These are phyloP conservation scores for Sporothrix luriei DNA, from an alignment of 2,329 filamentous ascomycete genomes.

Conservation along the genomic window DNA sequence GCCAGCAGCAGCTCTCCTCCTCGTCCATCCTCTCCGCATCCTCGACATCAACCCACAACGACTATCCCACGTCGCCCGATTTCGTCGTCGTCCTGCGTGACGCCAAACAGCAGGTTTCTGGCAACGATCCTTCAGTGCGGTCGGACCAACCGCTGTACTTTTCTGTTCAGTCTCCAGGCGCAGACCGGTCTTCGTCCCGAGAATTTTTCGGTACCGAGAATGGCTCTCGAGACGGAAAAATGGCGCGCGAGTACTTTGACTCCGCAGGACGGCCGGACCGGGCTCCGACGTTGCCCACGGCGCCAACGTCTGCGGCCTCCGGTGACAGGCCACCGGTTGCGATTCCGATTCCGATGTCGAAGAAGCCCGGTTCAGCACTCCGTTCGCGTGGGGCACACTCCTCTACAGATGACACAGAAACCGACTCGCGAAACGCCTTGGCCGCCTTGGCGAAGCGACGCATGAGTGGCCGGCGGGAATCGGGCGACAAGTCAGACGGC, in stretches of 20 bases:
- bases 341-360: conserved; percentile 26
- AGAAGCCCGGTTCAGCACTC: background rate
- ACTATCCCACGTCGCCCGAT: conserved; percentile 30
- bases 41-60: conserved; percentile 26
- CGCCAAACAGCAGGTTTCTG: conserved; percentile 12
- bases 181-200: conserved; percentile 19
- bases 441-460: conserved; percentile 26
- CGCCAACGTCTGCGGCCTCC: background rate
- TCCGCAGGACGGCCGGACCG: conserved; percentile 15
- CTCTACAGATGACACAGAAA: conserved; percentile 23
- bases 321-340: conserved; percentile 21
- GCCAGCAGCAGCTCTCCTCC: conserved; percentile 6
- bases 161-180: conserved; percentile 28
- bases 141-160: conserved; percentile 31
- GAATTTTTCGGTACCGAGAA: conserved; percentile 15
- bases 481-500: conserved; percentile 42
- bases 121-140: conserved; percentile 5
- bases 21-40: conserved; percentile 24
- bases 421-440: background rate
- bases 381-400: conserved; percentile 19
- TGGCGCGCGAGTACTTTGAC: conserved; percentile 25
- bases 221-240: conserved; percentile 6
- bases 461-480: conserved; percentile 42
- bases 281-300: background rate
- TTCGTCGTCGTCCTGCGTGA: conserved; percentile 34